Percentiles rank a stretch among this genome's conserved stretches.
phyloP scores from a whole-genome alignment of 192 early-diverging fungal genomes.

The Coemansia sp. region DNA sequence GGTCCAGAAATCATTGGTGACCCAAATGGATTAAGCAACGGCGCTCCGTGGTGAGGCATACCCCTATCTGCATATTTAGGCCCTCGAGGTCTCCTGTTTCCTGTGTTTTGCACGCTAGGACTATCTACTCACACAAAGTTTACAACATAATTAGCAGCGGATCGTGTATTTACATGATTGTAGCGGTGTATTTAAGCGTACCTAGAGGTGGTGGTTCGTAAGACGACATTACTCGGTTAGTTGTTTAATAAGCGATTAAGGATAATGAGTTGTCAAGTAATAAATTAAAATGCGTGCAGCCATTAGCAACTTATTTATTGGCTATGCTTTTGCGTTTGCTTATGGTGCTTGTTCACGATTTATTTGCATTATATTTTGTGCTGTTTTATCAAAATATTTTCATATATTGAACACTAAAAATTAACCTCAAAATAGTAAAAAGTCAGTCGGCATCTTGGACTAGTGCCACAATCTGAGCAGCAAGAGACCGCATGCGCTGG shows the following conservation, averaged over 20 bases:
- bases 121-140: background rate
- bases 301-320: too few relatives aligned
- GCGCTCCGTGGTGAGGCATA: constrained; percentile 3
- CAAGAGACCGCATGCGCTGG: constrained; percentile 25
- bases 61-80: background rate
- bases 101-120: constrained; percentile 3
- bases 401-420: background rate
- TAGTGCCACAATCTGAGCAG: constrained; percentile 20
- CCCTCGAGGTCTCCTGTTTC: constrained; percentile 5
- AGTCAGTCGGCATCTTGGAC: constrained; percentile 4
- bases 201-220: constrained; percentile 43
- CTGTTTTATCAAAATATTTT: background rate
- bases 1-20: background rate
- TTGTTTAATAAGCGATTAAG: background rate
- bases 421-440: background rate
- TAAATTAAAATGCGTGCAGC: too few relatives aligned
- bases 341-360: too few relatives aligned
- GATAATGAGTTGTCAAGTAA: too few relatives aligned
- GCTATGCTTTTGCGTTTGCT: too few relatives aligned
- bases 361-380: too few relatives aligned
- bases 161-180: background rate
- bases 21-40: constrained; percentile 39
- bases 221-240: constrained; percentile 20
- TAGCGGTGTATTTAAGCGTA: constrained; percentile 4
- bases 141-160: background rate